These are phyloP conservation scores for Triadica sebifera DNA, from an alignment of 345 rosid species.

Conservation along the genomic window DNA sequence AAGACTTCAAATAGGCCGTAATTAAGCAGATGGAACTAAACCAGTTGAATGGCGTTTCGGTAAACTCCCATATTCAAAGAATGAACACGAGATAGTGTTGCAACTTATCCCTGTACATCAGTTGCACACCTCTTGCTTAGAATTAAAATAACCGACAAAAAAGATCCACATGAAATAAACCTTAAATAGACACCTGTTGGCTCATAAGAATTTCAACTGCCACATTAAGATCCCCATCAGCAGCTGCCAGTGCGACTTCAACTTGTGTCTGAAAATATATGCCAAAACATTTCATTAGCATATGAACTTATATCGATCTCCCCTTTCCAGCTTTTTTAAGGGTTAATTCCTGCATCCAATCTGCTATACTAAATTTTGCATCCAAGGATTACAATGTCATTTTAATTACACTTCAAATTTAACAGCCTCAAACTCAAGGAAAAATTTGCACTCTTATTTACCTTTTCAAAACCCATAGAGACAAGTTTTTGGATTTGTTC, in stretches of 20 bases:
- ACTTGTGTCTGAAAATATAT: conserved; percentile 75
- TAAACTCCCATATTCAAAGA: neutral
- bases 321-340: neutral
- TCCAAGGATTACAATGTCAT: neutral
- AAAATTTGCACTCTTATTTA: conserved; percentile 17
- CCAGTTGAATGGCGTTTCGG: neutral
- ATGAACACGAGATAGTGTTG: neutral
- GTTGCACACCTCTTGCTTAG: conserved; percentile 5
- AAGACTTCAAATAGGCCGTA: neutral
- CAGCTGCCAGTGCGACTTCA: conserved; percentile 94
- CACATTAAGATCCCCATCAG: conserved; percentile 80
- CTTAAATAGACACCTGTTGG: conserved; percentile 57
- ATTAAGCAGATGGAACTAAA: neutral
- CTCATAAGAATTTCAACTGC: conserved; percentile 95
- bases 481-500: conserved; percentile 77
- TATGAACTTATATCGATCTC: neutral
- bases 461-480: conserved; percentile 95
- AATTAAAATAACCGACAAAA: neutral
- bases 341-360: neutral
- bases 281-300: conserved; percentile 5
- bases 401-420: neutral
- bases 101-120: conserved; percentile 33
- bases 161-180: neutral
- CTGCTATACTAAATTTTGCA: conserved; percentile 3
- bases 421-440: neutral